Base-by-base conservation (phyloP, 1,284 basidiomycete genomes). In the Fomes fomentarius region DNA sequence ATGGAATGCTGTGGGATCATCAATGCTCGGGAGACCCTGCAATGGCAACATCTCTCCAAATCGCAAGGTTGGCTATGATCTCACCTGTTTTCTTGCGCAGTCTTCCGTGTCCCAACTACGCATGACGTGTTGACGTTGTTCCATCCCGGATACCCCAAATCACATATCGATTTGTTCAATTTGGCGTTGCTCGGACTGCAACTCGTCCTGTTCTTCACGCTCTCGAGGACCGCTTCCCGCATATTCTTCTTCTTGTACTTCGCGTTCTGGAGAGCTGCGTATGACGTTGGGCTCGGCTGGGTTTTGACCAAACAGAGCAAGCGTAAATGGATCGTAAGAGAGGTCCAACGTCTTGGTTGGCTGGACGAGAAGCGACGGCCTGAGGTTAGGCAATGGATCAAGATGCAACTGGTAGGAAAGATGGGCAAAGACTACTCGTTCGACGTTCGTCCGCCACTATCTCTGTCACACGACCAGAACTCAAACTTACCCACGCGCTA, bases 351-450 rank as follows among this genome's bases (percentile, higher is more conserved):
- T 14, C 74, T 87, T 41, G 96, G 94, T 5, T 98, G 95, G 94
- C 81, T 98, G 42, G 95, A 98, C 69, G 78, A 80, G 55, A 73
- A 79, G 52, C 83, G 84, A 24, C 74, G 81, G 47, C 87, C 91
- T 8, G 72, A 72, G 40, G 75, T 91, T 57, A 79, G 90, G 38
- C 72, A 78, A 38, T 98, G 95, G 96, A 91, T 97, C 68, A 83
- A 87, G 61, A 79, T 81, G 42, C 94, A 98, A 66, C 81, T 98
- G 7, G 85, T 81, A 31, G 93, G 89, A 26, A 98, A 98, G 78
- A 96, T 98, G 93, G 95, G 94, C 48, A 84, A 84, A 54, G 93
- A 94, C 64, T 98, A 98, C 72, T 88, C 89, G 11, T 97, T 96
- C 69, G 92, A 96, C 65, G 89, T 93, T 59, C 64, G 87, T 45